phyloP scores from a whole-genome alignment of 2,329 filamentous ascomycete genomes.

The Penicillium janthinellum region DNA sequence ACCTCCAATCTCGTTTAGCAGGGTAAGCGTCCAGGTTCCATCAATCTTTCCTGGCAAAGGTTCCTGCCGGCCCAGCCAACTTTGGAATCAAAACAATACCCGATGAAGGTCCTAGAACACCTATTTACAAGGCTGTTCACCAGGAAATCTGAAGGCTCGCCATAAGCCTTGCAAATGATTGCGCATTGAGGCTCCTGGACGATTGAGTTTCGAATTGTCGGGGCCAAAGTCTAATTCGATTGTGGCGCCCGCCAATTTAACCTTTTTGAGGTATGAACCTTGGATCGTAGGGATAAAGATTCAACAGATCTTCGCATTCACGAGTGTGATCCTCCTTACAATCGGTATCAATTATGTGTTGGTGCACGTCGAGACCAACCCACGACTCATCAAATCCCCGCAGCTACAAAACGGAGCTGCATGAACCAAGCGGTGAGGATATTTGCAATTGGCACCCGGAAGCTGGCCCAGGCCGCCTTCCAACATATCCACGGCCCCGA shows the following conservation, averaged over 20 bases:
- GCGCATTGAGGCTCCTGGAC: not conserved
- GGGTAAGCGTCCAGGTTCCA: too few relatives aligned
- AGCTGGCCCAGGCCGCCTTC: slow-evolving; percentile 23
- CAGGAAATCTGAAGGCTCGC: too few relatives aligned
- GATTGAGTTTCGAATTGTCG: not conserved
- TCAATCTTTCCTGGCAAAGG: too few relatives aligned
- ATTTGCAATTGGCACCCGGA: slow-evolving; percentile 19
- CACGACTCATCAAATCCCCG: not conserved
- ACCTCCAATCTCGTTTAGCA: too few relatives aligned
- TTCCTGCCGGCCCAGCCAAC: too few relatives aligned
- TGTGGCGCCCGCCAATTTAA: not conserved
- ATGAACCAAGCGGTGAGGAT: slow-evolving; percentile 24
- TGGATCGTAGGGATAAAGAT: not conserved
- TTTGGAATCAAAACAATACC: too few relatives aligned
- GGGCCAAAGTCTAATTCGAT: not conserved
- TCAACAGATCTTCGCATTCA: slow-evolving; percentile 4
- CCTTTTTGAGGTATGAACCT: not conserved
- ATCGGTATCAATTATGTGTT: slow-evolving; percentile 16
- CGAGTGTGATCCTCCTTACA: slow-evolving; percentile 15
- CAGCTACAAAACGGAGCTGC: slow-evolving; percentile 24
- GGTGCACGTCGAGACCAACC: slow-evolving; percentile 13
- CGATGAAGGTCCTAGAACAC: too few relatives aligned
- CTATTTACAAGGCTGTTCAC: too few relatives aligned
- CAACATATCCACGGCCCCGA: slow-evolving; percentile 27
- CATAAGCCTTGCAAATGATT: too few relatives aligned